Percentiles rank a stretch among this genome's conserved stretches.
phyloP scores from a whole-genome alignment of 2,329 filamentous ascomycete genomes.

The Fusarium sp. region DNA sequence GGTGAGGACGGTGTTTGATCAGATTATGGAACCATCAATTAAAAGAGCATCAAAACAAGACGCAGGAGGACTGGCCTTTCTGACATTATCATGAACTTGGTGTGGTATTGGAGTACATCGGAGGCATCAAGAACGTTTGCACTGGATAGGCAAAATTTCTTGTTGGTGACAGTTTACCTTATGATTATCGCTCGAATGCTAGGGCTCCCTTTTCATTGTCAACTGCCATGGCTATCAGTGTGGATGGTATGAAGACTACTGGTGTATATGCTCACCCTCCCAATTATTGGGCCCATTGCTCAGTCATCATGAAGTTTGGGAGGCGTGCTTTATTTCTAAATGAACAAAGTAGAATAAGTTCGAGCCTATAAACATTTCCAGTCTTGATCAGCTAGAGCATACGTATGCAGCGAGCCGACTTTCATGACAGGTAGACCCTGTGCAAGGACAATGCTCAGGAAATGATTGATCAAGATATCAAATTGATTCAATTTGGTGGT shows the following conservation, averaged over 20 bases:
- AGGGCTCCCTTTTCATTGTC: too few relatives aligned
- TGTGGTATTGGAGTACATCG: not conserved
- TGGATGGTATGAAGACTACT: not conserved
- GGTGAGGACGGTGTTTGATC: slow-evolving; percentile 26
- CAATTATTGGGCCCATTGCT: not conserved
- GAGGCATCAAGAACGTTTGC: not conserved
- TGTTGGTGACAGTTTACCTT: not conserved
- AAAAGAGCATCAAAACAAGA: slow-evolving; percentile 15
- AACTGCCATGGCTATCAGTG: not conserved
- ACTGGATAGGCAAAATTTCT: not conserved
- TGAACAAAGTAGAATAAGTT: not conserved
- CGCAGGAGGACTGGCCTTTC: not conserved
- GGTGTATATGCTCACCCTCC: not conserved
- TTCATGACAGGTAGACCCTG: not conserved
- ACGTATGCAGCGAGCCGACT: not conserved
- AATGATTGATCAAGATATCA: not conserved
- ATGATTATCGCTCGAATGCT: not conserved
- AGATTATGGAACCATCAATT: slow-evolving; percentile 34
- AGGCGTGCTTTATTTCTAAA: not conserved
- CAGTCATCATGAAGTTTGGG: not conserved
- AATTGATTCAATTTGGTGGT: slow-evolving; percentile 19
- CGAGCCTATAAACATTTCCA: not conserved
- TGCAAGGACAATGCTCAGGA: not conserved
- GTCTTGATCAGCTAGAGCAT: not conserved
- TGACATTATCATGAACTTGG: not conserved